A percentile compares a stretch with the other conserved stretches of the same genome.
phyloP scores from a whole-genome alignment of 176 grass and related monocot species.

The Alopecurus myosuroides region DNA sequence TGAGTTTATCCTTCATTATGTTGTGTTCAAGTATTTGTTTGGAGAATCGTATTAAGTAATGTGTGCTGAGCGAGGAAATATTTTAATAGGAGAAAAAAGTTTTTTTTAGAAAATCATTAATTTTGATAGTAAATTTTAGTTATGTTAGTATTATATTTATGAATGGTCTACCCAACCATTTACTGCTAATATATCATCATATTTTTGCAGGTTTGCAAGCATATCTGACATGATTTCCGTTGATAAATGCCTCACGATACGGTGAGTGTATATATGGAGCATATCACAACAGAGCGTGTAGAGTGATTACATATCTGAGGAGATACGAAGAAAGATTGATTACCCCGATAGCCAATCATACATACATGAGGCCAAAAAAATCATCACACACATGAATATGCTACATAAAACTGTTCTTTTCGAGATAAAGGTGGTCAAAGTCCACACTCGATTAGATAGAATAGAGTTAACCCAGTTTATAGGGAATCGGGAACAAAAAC shows the following conservation, averaged over 20 bases:
- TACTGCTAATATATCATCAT: not conserved
- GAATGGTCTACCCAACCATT: not conserved
- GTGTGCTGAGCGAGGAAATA: not conserved
- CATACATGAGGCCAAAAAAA: no score
- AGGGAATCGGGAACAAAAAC: no score
- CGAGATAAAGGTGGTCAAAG: no score
- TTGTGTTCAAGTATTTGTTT: not conserved
- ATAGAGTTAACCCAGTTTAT: no score
- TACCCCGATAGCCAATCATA: no score
- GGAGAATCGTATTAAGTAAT: not conserved
- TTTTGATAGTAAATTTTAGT: not conserved
- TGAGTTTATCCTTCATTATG: not conserved
- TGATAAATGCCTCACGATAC: not conserved
- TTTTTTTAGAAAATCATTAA: not conserved
- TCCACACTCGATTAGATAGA: no score
- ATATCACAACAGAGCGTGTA: not conserved
- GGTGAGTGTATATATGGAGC: no score
- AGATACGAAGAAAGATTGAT: no score
- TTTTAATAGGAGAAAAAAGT: not conserved
- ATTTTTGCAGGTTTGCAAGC: not conserved
- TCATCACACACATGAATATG: no score
- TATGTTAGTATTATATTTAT: not conserved
- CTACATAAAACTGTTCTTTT: no score
- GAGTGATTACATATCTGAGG: no score
- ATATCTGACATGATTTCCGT: not conserved